Conservation (phyloP, 2,329 filamentous ascomycete species). For the Penicillium brasilianum region DNA sequence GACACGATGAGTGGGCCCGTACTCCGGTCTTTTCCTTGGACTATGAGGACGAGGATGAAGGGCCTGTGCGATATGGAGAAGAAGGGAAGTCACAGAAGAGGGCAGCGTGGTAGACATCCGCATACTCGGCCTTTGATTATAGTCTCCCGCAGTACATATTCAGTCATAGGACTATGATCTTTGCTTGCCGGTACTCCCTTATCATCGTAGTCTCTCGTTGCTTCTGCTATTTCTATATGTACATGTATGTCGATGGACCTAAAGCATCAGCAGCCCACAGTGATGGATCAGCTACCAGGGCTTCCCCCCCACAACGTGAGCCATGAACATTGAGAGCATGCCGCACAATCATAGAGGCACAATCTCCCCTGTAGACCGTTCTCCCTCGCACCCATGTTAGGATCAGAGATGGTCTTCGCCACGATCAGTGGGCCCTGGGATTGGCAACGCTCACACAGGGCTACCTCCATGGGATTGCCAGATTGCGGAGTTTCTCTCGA, state of each 20-base stretch:
- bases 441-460: too few species aligned
- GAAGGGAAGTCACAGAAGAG: slow-evolving; percentile 5
- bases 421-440: too few species aligned
- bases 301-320: too few species aligned
- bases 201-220: background rate
- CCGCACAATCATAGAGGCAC: too few species aligned
- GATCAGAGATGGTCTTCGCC: background rate
- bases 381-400: too few species aligned
- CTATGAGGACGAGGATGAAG: background rate
- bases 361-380: too few species aligned
- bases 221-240: background rate
- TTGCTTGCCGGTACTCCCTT: background rate
- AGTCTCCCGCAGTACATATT: slow-evolving; percentile 8
- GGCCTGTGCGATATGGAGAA: slow-evolving; percentile 15
- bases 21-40: slow-evolving; percentile 2
- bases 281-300: too few species aligned
- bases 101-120: slow-evolving; percentile 17
- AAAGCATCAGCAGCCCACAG: too few species aligned
- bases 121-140: slow-evolving; percentile 10
- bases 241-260: too few species aligned
- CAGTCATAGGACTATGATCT: slow-evolving; percentile 5
- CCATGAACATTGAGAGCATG: too few species aligned
- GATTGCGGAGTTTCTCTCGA: background rate
- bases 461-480: background rate
- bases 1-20: background rate